A percentile compares a stretch with the other conserved stretches of the same genome.
phyloP scores from a whole-genome alignment of 257 asterid genomes.

The Solanum boliviense region DNA sequence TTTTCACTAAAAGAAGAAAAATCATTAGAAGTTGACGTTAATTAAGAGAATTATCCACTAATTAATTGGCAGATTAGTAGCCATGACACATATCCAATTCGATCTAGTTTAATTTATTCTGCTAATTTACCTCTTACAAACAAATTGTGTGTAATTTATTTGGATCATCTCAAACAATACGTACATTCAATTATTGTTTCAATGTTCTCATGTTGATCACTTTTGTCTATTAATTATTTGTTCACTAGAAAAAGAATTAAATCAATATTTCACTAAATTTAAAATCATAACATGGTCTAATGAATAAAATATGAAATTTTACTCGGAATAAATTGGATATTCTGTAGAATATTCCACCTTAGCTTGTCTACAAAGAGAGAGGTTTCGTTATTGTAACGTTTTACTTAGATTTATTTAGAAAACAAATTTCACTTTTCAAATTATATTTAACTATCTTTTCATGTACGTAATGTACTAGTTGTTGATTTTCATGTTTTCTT shows the following conservation, averaged over 20 bases:
- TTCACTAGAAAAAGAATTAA: not conserved
- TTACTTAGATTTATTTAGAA: not conserved
- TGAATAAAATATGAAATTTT: not conserved
- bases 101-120: not conserved
- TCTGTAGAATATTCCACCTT: not conserved
- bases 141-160: not conserved
- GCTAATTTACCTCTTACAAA: not conserved
- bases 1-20: not conserved
- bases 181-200: not conserved
- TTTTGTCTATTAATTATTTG: not conserved
- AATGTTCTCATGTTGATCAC: not conserved
- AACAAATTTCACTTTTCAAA: not conserved
- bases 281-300: not conserved
- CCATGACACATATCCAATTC: not conserved
- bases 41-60: not conserved
- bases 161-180: not conserved
- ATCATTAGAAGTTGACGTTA: not conserved
- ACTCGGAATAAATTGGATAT: not conserved
- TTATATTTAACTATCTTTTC: not conserved
- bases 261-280: not conserved
- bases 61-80: not conserved
- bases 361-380: not conserved
- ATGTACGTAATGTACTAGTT: not conserved
- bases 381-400: not conserved
- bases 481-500: not conserved